These are phyloP conservation scores for Linnemannia elongata DNA, from an alignment of 192 early-diverging fungal genomes.

Conservation along the genomic window DNA sequence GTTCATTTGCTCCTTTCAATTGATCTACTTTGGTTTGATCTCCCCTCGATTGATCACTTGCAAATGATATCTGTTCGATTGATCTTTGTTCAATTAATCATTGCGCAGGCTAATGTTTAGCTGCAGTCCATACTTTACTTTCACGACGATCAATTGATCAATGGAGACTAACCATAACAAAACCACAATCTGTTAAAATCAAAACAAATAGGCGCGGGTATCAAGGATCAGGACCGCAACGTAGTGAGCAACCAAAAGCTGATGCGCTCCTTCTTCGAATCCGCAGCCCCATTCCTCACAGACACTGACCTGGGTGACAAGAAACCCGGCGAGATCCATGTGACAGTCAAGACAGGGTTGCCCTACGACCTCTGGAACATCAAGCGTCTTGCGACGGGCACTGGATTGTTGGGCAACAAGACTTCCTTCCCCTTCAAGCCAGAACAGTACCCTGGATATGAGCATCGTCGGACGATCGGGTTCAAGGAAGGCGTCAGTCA, in stretches of 20 bases:
- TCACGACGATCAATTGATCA: neutral
- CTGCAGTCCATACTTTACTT: too few relatives aligned
- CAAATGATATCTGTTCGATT: too few relatives aligned
- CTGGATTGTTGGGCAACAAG: constrained; percentile 67
- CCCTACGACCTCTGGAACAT: constrained; percentile 95
- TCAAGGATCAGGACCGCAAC: constrained; percentile 94
- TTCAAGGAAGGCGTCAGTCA: constrained; percentile 86
- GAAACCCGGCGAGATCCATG: constrained; percentile 76
- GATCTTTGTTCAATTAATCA: neutral
- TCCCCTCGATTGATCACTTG: neutral
- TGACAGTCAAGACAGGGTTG: constrained; percentile 86
- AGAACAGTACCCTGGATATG: constrained; percentile 84
- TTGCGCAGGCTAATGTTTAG: too few relatives aligned
- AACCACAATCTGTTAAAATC: neutral
- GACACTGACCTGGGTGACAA: constrained; percentile 49
- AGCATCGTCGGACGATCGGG: constrained; percentile 96
- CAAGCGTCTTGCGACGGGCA: constrained; percentile 76
- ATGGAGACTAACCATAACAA: neutral
- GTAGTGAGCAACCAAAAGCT: constrained; percentile 83
- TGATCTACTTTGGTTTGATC: neutral
- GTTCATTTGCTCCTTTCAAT: neutral
- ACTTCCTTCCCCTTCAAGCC: constrained; percentile 76
- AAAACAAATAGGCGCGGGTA: constrained; percentile 74
- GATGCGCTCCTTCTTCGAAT: constrained; percentile 73
- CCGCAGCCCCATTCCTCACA: constrained; percentile 67